These are phyloP conservation scores for Lichtheimia ramosa DNA, from an alignment of 371 early-diverging fungal species.

Conservation along the genomic window DNA sequence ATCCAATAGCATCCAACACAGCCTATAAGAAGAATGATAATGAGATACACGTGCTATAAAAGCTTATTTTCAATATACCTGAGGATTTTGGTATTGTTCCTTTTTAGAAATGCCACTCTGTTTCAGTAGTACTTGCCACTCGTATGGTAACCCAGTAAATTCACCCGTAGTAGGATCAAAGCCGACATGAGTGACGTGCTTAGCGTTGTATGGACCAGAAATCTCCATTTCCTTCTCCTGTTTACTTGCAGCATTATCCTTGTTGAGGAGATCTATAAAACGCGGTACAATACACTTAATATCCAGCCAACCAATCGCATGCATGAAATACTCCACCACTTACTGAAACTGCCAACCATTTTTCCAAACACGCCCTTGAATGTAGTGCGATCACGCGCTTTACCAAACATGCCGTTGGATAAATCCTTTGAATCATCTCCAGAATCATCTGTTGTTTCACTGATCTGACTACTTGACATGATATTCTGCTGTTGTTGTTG, in stretches of 20 bases:
- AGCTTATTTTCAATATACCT: conserved; percentile 44
- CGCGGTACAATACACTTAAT: neutral
- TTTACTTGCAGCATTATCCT: conserved; percentile 38
- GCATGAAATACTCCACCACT: conserved; percentile 17
- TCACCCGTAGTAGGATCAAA: conserved; percentile 90
- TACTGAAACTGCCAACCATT: conserved; percentile 63
- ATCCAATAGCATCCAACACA: conserved; percentile 93
- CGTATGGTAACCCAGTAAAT: conserved; percentile 92
- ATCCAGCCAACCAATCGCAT: no score
- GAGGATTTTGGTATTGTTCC: conserved; percentile 94
- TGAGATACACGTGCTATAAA: neutral
- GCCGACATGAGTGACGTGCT: conserved; percentile 95
- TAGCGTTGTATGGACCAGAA: conserved; percentile 94
- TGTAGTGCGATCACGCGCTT: conserved; percentile 47
- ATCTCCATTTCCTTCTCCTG: conserved; percentile 82
- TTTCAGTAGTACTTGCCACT: conserved; percentile 90
- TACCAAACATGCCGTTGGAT: conserved; percentile 28
- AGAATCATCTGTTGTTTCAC: conserved; percentile 14
- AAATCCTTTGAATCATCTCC: conserved; percentile 7
- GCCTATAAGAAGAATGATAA: conserved; percentile 48
- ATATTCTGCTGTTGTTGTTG: conserved; percentile 5
- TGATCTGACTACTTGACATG: conserved; percentile 15
- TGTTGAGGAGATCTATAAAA: conserved; percentile 59
- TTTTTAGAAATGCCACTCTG: conserved; percentile 94
- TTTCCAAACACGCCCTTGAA: conserved; percentile 72